Evolutionary conservation across 129 eudicot genomes (phyloP).

Genomic region (Rutidosis leptorrhynchoides): DNA sequence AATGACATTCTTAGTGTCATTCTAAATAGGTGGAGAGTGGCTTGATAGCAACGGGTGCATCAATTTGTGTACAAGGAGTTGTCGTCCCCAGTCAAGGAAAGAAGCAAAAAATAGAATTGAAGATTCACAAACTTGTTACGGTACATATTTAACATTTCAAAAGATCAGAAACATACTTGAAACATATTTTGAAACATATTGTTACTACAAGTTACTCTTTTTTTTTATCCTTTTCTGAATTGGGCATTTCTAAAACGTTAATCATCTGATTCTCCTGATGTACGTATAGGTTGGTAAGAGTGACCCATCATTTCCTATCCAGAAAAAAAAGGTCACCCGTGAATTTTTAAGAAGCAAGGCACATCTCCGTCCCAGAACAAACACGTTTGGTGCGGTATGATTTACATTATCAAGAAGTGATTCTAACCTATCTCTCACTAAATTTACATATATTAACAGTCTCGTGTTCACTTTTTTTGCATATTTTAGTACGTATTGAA

Average conservation of each 20-base stretch:
- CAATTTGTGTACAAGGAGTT: slow-evolving; percentile 68
- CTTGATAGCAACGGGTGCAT: slow-evolving; percentile 72
- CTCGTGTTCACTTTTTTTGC: not conserved
- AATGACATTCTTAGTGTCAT: slow-evolving; percentile 10
- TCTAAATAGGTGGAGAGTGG: slow-evolving; percentile 74
- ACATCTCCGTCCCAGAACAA: slow-evolving; percentile 98
- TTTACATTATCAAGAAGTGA: not conserved
- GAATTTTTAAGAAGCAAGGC: slow-evolving; percentile 95
- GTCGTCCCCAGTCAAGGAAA: slow-evolving; percentile 80
- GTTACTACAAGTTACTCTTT: not conserved
- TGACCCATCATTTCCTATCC: slow-evolving; percentile 82
- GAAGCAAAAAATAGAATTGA: slow-evolving; percentile 84
- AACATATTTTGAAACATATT: not conserved
- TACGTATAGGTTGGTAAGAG: slow-evolving; percentile 71
- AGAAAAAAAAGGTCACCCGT: slow-evolving; percentile 80
- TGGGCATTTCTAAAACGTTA: not conserved
- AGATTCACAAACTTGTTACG: slow-evolving; percentile 65
- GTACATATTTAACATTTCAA: slow-evolving; percentile 33
- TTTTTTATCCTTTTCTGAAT: not conserved
- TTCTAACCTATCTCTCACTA: not conserved
- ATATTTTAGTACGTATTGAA: not conserved
- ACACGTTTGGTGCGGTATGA: slow-evolving; percentile 98
- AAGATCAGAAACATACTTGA: not conserved
- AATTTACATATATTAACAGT: not conserved
- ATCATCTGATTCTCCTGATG: slow-evolving; percentile 6